Evolutionary conservation across 2,329 filamentous ascomycete species (phyloP), one percentile per base, ranked within the genome.

Genomic region (Trichoderma endophyticum): DNA sequence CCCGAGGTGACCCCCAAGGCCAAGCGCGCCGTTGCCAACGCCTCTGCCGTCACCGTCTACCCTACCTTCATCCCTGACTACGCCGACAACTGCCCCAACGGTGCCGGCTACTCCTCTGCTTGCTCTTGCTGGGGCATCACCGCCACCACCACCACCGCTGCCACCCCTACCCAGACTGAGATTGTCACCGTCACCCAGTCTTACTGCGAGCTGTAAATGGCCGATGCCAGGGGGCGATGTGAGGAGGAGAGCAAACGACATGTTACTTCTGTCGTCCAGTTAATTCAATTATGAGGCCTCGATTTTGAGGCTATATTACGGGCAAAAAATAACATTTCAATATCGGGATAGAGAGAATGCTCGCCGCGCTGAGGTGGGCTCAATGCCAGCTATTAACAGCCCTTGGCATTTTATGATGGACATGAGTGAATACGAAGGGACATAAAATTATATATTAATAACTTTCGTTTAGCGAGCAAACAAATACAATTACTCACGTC

Each of bases 41-140:
- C 75, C 74, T 79, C 80, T 71, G 79, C 78, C 72, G 79, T 78
- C 60, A 81, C 81, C 57, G 74, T 77, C 54, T 64, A 75, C 54
- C 79, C 81, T 70, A 80, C 75, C 60, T 75, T 72, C 63, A 75
- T 83, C 70, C 84, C 83, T 63, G 76, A 80, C 70, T 86, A 84
- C 77, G 83, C 83, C 69, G 80, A 80, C 24, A 77, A 77, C 59
- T 84, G 83, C 77, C 76, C 77, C 69, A 73, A 77, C 56, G 75
- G 75, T 18, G 76, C 73, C 36, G 77, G 77, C 61, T 85, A 84
- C 78, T 78, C 82, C 36, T 82, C 83, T 48, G 83, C 81, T 68
- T 85, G 83, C 81, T 79, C 78, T 67, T 85, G 84, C 81, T 85
- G 80, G 78, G 83, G 83, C 63, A 79, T 85, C 77, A 84, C 82